Evolutionary conservation across 2,329 filamentous ascomycete species (phyloP).

Genomic region (Alternaria brassicae): DNA sequence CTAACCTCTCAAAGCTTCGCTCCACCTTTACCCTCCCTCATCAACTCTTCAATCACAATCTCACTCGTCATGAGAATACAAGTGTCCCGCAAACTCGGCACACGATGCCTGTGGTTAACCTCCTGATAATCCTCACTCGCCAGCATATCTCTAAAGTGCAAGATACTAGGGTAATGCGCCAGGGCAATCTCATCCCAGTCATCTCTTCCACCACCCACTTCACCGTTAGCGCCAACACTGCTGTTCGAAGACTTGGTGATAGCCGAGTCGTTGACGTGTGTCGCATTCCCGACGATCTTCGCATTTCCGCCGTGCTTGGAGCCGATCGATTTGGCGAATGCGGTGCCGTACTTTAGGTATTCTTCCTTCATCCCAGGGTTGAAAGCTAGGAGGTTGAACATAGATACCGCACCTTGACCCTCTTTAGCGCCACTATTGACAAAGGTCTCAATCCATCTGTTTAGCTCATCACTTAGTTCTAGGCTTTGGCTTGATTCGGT

Average conservation of each 20-base stretch:
- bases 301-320: conserved; percentile 63
- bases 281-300: conserved; percentile 68
- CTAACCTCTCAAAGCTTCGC: conserved; percentile 14
- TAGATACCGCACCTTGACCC: conserved; percentile 60
- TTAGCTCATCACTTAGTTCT: conserved; percentile 61
- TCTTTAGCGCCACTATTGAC: conserved; percentile 19
- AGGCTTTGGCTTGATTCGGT: conserved; percentile 47
- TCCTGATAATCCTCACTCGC: conserved; percentile 64
- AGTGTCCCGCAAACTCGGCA: conserved; percentile 61
- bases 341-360: conserved; percentile 66
- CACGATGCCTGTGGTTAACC: conserved; percentile 61
- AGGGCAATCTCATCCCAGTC: conserved; percentile 70
- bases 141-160: conserved; percentile 69
- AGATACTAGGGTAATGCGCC: conserved; percentile 68
- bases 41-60: conserved; percentile 46
- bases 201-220: conserved; percentile 20
- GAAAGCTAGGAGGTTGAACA: conserved; percentile 70
- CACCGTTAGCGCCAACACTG: background rate
- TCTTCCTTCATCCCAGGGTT: conserved; percentile 58
- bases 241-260: conserved; percentile 23
- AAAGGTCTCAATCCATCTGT: conserved; percentile 58
- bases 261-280: conserved; percentile 33
- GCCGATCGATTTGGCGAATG: conserved; percentile 59
- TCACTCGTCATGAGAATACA: conserved; percentile 63
- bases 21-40: conserved; percentile 6